Evolutionary conservation across 2,329 filamentous ascomycete species (phyloP), one percentile per base, ranked within the genome.

Genomic region (Sporothrix phasma): DNA sequence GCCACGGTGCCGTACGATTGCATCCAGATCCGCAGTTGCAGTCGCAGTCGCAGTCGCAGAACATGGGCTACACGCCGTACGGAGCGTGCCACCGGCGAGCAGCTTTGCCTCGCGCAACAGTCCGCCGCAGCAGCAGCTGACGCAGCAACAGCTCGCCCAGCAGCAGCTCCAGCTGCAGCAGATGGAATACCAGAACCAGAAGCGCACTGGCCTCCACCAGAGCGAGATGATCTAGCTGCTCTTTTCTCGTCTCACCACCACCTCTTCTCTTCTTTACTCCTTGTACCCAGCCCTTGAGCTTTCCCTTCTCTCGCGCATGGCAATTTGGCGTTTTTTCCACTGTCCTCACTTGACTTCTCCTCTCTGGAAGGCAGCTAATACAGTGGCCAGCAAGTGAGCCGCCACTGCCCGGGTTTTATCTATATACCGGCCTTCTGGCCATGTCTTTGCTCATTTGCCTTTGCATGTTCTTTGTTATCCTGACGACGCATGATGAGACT

Each of bases 211-310:
- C 0, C 72, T 84, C 41, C 77, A 81, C 68, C 75, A 74, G 62
- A 82, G 77, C 71, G 81, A 84, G 73, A 80, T 85, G 80, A 80
- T 85, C 68, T 85, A 74, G 61, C 41, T 65, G 31, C 61, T 60
- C 65, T 34, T n/a, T 24, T 31, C 39, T 51, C 11, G 17, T 46
- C 24, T 5, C n/a, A n/a, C n/a, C n/a, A 37, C 19, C 10, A 39
- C 22, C n/a, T 17, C n/a, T 54, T 37, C n/a, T 24, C 58, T 60
- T 64, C 31, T 63, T 59, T 59, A n/a, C n/a, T 49, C 61, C 39
- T 47, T 62, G 58, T 65, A 61, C 60, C 53, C 45, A 37, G 15
- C 53, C 8, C 29, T 34, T 26, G 46, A 56, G 26, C 10, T 67
- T 61, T 34, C 31, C 31, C 49, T 65, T 67, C 56, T 71, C 73